Conservation (phyloP, 164 flowering plant genomes). For the Warburgia ugandensis region DNA sequence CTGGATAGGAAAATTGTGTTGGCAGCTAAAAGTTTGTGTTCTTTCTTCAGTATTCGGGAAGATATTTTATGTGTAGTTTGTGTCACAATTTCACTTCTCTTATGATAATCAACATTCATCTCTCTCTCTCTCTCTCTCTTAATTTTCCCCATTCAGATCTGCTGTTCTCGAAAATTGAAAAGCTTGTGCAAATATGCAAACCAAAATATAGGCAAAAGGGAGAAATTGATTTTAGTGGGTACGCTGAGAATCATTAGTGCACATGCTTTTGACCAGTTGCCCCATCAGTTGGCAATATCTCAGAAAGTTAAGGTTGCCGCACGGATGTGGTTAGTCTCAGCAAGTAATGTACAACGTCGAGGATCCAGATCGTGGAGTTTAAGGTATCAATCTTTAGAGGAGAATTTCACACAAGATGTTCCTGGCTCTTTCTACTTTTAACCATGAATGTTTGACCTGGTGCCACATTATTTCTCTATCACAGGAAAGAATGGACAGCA, state of each 20-base stretch:
- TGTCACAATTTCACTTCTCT: background rate
- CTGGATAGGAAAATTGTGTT: slow-evolving; percentile 30
- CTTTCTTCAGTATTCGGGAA: slow-evolving; percentile 56
- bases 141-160: slow-evolving; percentile 42
- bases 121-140: background rate
- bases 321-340: slow-evolving; percentile 46
- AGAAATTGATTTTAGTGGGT: slow-evolving; percentile 33
- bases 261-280: slow-evolving; percentile 40
- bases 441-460: no score
- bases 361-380: no score
- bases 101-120: background rate
- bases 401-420: no score
- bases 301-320: slow-evolving; percentile 45
- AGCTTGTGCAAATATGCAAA: slow-evolving; percentile 54
- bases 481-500: no score
- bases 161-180: slow-evolving; percentile 46
- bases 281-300: slow-evolving; percentile 34
- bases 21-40: slow-evolving; percentile 66
- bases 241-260: slow-evolving; percentile 43
- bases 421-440: no score
- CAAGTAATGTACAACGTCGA: slow-evolving; percentile 1
- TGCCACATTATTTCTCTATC: no score
- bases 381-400: no score
- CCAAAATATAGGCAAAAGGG: slow-evolving; percentile 26
- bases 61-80: slow-evolving; percentile 40